Evolutionary conservation across 2,329 filamentous ascomycete genomes (phyloP).

Genomic region (Fonsecaea erecta): DNA sequence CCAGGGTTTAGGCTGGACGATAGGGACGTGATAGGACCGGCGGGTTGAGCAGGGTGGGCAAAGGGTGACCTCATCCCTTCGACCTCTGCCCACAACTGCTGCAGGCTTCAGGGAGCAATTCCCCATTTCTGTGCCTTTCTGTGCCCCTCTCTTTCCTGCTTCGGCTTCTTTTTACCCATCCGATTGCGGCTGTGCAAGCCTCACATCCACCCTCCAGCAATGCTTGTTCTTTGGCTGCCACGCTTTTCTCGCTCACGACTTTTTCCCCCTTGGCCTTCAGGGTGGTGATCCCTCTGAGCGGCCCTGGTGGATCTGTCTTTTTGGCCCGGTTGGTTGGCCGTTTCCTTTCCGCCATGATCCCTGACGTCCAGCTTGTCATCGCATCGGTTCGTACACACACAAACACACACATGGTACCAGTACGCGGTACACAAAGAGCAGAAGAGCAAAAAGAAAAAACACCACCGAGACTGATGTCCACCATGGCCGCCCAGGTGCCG

Average conservation of each 20-base stretch:
- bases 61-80: constrained; percentile 22
- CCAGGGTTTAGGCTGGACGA: constrained; percentile 9
- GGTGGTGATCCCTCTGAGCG: not conserved
- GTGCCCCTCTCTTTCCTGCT: constrained; percentile 14
- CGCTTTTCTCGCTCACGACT: constrained; percentile 8
- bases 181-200: constrained; percentile 30
- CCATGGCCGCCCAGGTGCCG: constrained; percentile 22
- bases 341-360: constrained; percentile 6
- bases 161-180: constrained; percentile 6
- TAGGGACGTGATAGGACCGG: constrained; percentile 22
- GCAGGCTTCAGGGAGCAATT: constrained; percentile 25
- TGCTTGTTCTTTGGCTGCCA: constrained; percentile 24
- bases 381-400: constrained; percentile 12
- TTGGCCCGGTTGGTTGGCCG: constrained; percentile 7
- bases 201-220: constrained; percentile 12
- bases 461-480: not conserved
- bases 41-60: not conserved
- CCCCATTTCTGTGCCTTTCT: constrained; percentile 3
- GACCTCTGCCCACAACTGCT: constrained; percentile 11
- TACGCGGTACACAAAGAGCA: not conserved
- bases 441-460: constrained; percentile 3
- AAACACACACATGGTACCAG: constrained; percentile 4
- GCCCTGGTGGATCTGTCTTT: constrained; percentile 13
- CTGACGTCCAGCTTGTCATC: constrained; percentile 22
- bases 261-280: constrained; percentile 1